Percentiles rank a stretch among this genome's conserved stretches.
Conservation (phyloP, 1,284 basidiomycete genomes). For the Rhodotorula sp. region DNA sequence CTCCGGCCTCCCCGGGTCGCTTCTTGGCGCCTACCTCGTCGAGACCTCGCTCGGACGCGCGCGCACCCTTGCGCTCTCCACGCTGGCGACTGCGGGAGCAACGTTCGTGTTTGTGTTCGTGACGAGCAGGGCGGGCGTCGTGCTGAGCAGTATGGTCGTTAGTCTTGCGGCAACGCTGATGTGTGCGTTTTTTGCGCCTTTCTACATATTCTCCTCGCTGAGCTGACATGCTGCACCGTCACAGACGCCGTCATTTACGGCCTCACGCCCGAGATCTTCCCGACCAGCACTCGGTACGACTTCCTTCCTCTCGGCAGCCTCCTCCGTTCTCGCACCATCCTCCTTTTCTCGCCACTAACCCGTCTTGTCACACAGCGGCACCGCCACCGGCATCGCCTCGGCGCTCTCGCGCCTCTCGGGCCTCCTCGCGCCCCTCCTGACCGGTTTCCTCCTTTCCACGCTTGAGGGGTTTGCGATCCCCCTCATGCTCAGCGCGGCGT, state of each 20-base stretch:
- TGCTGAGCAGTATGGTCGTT: slow-evolving; percentile 76
- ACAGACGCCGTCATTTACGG: slow-evolving; percentile 44
- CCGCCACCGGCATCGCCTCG: slow-evolving; percentile 86
- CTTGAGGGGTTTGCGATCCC: slow-evolving; percentile 65
- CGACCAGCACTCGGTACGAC: slow-evolving; percentile 20
- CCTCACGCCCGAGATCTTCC: slow-evolving; percentile 44
- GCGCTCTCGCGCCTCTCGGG: slow-evolving; percentile 87
- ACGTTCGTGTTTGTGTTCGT: slow-evolving; percentile 70
- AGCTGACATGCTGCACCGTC: slow-evolving; percentile 13
- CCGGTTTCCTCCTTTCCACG: slow-evolving; percentile 75
- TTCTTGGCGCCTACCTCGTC: slow-evolving; percentile 89
- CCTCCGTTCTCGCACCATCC: background rate
- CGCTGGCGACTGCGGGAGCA: slow-evolving; percentile 53
- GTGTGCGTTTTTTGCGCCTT: slow-evolving; percentile 63
- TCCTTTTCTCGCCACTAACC: background rate
- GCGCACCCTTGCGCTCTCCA: slow-evolving; percentile 75
- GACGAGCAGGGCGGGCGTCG: slow-evolving; percentile 64
- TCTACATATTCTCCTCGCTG: background rate
- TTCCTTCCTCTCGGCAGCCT: background rate
- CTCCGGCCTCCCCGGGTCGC: slow-evolving; percentile 35
- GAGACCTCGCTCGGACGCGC: slow-evolving; percentile 73
- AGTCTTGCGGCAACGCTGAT: slow-evolving; percentile 81
- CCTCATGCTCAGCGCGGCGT: slow-evolving; percentile 71
- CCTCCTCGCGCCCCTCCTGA: slow-evolving; percentile 83
- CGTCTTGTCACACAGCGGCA: slow-evolving; percentile 67